Conservation (phyloP, 768 basidiomycete species). For the Leccinellum rugosiceps region DNA sequence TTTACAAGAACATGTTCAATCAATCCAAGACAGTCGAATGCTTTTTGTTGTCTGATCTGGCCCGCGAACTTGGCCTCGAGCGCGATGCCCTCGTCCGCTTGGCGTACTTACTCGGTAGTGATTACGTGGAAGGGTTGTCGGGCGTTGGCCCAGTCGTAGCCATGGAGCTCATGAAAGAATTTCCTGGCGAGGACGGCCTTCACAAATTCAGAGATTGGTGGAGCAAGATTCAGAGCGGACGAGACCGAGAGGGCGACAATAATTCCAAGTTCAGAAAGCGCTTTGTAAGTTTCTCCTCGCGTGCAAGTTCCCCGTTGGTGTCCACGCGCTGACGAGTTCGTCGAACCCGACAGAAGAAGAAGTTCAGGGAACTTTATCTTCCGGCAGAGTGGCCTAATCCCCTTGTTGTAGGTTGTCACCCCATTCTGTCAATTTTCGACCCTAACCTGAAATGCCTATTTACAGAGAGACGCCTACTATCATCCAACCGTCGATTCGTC, state of each 20-base stretch:
- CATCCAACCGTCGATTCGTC: constrained; percentile 89
- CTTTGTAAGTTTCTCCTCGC: constrained; percentile 60
- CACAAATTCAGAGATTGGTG: constrained; percentile 93
- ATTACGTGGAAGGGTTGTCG: constrained; percentile 90
- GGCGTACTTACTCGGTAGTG: constrained; percentile 93
- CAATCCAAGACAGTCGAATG: constrained; percentile 98
- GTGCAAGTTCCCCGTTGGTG: constrained; percentile 3
- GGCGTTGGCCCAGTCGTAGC: constrained; percentile 95
- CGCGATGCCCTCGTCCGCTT: constrained; percentile 83
- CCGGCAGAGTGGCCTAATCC: constrained; percentile 87
- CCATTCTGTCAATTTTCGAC: constrained; percentile 3
- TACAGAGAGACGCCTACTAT: constrained; percentile 87
- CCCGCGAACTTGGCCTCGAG: constrained; percentile 82
- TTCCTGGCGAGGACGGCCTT: constrained; percentile 81
- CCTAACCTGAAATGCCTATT: constrained; percentile 1
- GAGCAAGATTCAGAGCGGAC: constrained; percentile 86
- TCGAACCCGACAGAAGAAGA: constrained; percentile 66
- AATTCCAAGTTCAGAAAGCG: constrained; percentile 74
- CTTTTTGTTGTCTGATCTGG: constrained; percentile 80
- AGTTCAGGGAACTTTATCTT: constrained; percentile 80
- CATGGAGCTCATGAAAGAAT: constrained; percentile 93
- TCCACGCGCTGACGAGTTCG: constrained; percentile 8
- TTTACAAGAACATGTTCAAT: constrained; percentile 99
- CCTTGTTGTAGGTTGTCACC: constrained; percentile 62
- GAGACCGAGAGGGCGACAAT: constrained; percentile 73